phyloP scores from a whole-genome alignment of 768 basidiomycete genomes.

The Hypsizygus marmoreus region DNA sequence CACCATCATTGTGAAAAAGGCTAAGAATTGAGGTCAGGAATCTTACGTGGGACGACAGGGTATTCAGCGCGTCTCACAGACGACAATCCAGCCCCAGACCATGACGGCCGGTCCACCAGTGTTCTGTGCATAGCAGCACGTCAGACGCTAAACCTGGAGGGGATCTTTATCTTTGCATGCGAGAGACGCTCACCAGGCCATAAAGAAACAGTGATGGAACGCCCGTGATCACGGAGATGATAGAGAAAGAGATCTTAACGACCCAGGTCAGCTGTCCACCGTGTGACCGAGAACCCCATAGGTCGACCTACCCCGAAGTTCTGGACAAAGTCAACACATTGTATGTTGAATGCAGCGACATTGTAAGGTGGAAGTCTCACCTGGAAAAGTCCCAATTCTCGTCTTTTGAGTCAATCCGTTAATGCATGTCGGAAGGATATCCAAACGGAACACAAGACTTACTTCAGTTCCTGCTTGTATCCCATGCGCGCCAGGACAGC shows the following conservation, averaged over 20 bases:
- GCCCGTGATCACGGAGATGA: conserved; percentile 76
- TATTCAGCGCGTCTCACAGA: conserved; percentile 39
- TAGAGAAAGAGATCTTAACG: conserved; percentile 72
- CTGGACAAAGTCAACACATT: too few species aligned
- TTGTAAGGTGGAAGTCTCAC: too few species aligned
- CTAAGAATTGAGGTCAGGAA: conserved; percentile 34
- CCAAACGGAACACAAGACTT: background rate
- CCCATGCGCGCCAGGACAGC: conserved; percentile 25
- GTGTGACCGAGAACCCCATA: too few species aligned
- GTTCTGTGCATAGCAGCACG: conserved; percentile 38
- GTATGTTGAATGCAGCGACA: too few species aligned
- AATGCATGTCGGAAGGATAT: background rate
- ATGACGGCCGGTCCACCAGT: conserved; percentile 78
- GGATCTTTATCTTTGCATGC: too few species aligned
- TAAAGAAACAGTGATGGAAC: conserved; percentile 69
- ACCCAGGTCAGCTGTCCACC: too few species aligned
- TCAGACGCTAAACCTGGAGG: too few species aligned
- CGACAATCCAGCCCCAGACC: conserved; percentile 76
- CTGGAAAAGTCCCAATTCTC: too few species aligned
- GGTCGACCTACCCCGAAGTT: too few species aligned
- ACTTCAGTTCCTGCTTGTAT: conserved; percentile 27
- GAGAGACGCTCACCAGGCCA: conserved; percentile 54
- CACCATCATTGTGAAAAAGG: conserved; percentile 70
- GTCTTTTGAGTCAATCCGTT: too few species aligned
- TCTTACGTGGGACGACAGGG: background rate